Evolutionary conservation across 2,329 filamentous ascomycete genomes (phyloP), one percentile per base, ranked within the genome.

Genomic region (Talaromyces islandicus): DNA sequence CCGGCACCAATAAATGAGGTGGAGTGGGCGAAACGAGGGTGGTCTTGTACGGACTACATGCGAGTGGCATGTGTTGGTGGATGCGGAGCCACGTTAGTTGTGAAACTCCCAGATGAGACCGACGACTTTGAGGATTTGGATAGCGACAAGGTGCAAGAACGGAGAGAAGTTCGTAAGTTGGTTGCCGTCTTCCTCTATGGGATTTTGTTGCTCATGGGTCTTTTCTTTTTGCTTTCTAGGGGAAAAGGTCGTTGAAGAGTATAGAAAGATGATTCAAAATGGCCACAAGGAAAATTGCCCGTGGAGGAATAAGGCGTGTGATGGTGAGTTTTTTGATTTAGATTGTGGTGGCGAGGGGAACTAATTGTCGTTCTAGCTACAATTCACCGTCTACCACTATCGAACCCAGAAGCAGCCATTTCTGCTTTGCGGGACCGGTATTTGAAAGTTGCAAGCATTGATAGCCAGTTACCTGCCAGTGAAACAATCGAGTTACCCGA

Each of bases 21-120:
- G 7, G 89, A 92, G 72, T 99, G 94, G 94, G 92, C 92, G 0
- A 96, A 93, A 78, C 81, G 90, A 61, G 93, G 93, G 0, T 99
- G 94, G 93, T 82, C 88, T 4, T 97, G 93, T 68, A 86, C 89
- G 52, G 88, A 88, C 67, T 86, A 87, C 64, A 92, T 96, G 74
- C 89, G 89, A 4, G 91, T 97, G 17, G 85, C 87, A 19, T 99
- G 94, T 72, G 81, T 80, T 48, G 87, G 89, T 46, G 85, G 92
- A 2, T 99, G 94, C 70, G 88, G 88, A 70, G 88, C 89, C 68
- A 90, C 95, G 67, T 81, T 97, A 46, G 84, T 94, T 4, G 89
- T 97, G 57, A 91, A 90, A 75, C 78, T 96, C 6, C 81, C 85
- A 0, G 84, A 86, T 7, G 85, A 89, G 64, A 85, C 90, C 53